Evolutionary conservation across 768 basidiomycete species (phyloP).

Genomic region (Pleurotus platypus): DNA sequence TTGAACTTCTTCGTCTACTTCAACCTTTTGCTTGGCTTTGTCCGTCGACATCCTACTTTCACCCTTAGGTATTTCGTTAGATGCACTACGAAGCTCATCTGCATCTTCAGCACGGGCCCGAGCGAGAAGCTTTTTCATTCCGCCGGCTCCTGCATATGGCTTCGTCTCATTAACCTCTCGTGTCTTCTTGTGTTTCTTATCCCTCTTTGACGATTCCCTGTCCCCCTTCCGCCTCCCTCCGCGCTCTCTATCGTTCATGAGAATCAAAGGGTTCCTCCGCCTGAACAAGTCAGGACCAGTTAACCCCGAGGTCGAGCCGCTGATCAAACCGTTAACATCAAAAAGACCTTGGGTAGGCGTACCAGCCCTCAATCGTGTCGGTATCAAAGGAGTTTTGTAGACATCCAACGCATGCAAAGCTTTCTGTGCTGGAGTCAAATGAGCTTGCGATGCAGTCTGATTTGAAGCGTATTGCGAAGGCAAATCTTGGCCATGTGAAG

Average conservation of each 20-base stretch:
- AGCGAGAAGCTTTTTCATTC: slow-evolving; percentile 74
- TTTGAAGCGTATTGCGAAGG: slow-evolving; percentile 4
- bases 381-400: slow-evolving; percentile 76
- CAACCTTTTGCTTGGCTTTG: slow-evolving; percentile 31
- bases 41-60: slow-evolving; percentile 46
- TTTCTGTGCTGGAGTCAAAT: slow-evolving; percentile 51
- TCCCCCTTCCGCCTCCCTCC: slow-evolving; percentile 23
- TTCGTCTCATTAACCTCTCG: slow-evolving; percentile 53
- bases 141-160: slow-evolving; percentile 76
- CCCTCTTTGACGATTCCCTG: slow-evolving; percentile 40
- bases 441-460: slow-evolving; percentile 2
- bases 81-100: not conserved
- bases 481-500: slow-evolving; percentile 32
- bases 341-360: slow-evolving; percentile 30
- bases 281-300: slow-evolving; percentile 63
- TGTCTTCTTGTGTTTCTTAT: slow-evolving; percentile 31
- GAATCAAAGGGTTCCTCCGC: slow-evolving; percentile 39
- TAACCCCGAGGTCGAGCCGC: slow-evolving; percentile 21
- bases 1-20: slow-evolving; percentile 28
- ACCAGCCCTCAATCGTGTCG: slow-evolving; percentile 42
- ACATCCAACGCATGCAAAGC: slow-evolving; percentile 71
- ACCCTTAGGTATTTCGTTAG: slow-evolving; percentile 14
- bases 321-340: slow-evolving; percentile 25
- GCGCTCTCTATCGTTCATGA: slow-evolving; percentile 48
- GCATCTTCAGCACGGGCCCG: slow-evolving; percentile 20